Evolutionary conservation across 768 basidiomycete species (phyloP), one percentile per base, ranked within the genome.

Genomic region (Podaxis rugospora): DNA sequence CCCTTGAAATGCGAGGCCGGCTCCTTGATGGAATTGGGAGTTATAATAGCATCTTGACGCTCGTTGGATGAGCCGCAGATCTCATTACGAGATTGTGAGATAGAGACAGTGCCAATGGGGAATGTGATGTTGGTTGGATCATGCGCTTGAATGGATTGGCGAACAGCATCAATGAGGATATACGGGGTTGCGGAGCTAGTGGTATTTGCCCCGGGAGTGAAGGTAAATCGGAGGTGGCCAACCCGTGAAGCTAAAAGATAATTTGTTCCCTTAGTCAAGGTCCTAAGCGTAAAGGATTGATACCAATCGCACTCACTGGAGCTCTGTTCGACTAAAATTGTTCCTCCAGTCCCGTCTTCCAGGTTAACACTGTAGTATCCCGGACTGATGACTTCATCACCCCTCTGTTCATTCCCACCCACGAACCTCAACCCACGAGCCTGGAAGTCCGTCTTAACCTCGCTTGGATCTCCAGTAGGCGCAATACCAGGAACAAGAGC

Each of bases 191-290:
- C 53, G 18, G 36, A 28, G 11, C 5, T 63, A 58, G 57, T 66
- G 37, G 46, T 68, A 36, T 54, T 67, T 16, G 5, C 63, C 57
- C 6, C 76, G 58, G 59, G 54, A 9, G 68, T 70, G 73, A 89
- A 92, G 0, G 85, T 86, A 71, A 90, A 90, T 3, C 86, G 81
- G 1, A 92, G 76, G 69, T 92, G 88, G 0, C 88, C 89, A 2
- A 88, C 88, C 6, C 87, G 81, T 4, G 90, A 90, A 5, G 89
- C 89, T 90, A 64, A 11, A 40, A 42, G 32, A 7, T 42, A 3
- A 44, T n/a, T 44, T 3, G n/a, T 44, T 44, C 16, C 18, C 5
- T 44, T 44, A 7, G 18, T n/a, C n/a, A 44, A 14, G 42, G 18
- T 7, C 9, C 9, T 32, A 32, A 32, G 32, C 32, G 1, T 32